Conservation (phyloP, 495 filamentous ascomycete species). For the Monascus purpureus region DNA sequence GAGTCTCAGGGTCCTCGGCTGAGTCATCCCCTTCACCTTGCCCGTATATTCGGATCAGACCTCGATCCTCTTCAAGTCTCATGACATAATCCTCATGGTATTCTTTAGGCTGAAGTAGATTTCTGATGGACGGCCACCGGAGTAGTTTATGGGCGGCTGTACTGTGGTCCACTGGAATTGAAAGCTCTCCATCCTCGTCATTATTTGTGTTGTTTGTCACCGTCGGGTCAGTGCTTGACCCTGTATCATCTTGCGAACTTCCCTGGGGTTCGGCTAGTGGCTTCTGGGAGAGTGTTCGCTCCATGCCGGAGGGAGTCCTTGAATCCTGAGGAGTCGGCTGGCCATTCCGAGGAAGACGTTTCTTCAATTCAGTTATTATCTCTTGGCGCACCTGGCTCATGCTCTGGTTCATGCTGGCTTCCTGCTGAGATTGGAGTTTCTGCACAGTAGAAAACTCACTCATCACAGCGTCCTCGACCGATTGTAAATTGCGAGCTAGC, state of each 20-base stretch:
- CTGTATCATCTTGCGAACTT: too few species aligned
- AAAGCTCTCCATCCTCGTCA: conserved; percentile 36
- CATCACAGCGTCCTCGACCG: conserved; percentile 15
- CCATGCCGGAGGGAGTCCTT: too few species aligned
- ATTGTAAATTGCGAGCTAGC: too few species aligned
- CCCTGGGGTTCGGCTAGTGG: too few species aligned
- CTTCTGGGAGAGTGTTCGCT: too few species aligned
- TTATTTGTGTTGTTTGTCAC: conserved; percentile 7
- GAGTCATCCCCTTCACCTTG: conserved; percentile 58
- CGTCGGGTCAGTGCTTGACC: too few species aligned
- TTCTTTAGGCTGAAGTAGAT: conserved; percentile 32
- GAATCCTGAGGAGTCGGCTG: too few species aligned
- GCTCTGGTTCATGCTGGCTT: too few species aligned
- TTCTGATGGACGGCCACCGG: conserved; percentile 52
- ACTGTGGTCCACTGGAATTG: conserved; percentile 65
- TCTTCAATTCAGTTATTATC: too few species aligned
- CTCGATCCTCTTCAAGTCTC: conserved; percentile 59
- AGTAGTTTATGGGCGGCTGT: conserved; percentile 68
- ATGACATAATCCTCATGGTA: conserved; percentile 55
- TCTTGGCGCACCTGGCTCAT: too few species aligned
- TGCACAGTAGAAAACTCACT: conserved; percentile 5
- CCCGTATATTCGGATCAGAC: conserved; percentile 62
- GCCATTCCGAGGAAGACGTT: too few species aligned
- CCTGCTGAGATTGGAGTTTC: too few species aligned
- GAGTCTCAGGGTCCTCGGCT: conserved; percentile 16